These are phyloP conservation scores for Triticum turgidum DNA, from an alignment of 176 grass and related monocot genomes.

Conservation along the genomic window DNA sequence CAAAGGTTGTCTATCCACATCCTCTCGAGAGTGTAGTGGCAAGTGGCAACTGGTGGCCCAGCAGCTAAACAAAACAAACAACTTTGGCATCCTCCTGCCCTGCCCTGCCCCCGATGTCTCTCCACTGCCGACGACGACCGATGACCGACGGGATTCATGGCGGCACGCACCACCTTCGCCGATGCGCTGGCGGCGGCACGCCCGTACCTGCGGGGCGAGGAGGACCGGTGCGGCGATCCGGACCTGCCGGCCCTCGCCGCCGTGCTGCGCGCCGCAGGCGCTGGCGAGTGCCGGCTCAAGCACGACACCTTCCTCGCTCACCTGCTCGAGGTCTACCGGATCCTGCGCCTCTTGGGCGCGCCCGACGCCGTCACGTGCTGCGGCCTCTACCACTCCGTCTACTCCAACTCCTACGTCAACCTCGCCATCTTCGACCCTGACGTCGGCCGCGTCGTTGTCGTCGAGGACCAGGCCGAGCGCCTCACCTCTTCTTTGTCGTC, in stretches of 20 bases:
- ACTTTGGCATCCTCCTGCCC: background rate
- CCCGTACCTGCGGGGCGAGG: slow-evolving; percentile 69
- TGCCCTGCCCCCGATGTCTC: background rate
- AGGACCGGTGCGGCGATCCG: slow-evolving; percentile 50
- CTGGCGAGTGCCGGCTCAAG: slow-evolving; percentile 96
- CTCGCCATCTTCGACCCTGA: slow-evolving; percentile 84
- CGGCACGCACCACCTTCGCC: slow-evolving; percentile 55
- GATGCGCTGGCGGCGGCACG: slow-evolving; percentile 50
- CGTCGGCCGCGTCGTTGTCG: slow-evolving; percentile 27
- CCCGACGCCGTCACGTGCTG: slow-evolving; percentile 61
- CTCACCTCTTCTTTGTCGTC: no score
- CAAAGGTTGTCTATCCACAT: background rate
- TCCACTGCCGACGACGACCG: slow-evolving; percentile 35
- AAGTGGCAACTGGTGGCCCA: background rate
- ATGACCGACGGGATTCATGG: background rate
- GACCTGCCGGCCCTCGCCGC: slow-evolving; percentile 49
- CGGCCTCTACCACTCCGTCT: slow-evolving; percentile 87
- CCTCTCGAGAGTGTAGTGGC: background rate
- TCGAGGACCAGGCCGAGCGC: no score
- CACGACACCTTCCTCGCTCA: slow-evolving; percentile 89
- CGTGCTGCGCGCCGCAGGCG: slow-evolving; percentile 57
- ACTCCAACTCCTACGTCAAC: slow-evolving; percentile 96
- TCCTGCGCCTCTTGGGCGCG: slow-evolving; percentile 59
- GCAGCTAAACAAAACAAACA: background rate
- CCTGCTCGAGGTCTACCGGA: slow-evolving; percentile 65